phyloP scores from a whole-genome alignment of 257 asterid species.

The Jacaranda copaia region DNA sequence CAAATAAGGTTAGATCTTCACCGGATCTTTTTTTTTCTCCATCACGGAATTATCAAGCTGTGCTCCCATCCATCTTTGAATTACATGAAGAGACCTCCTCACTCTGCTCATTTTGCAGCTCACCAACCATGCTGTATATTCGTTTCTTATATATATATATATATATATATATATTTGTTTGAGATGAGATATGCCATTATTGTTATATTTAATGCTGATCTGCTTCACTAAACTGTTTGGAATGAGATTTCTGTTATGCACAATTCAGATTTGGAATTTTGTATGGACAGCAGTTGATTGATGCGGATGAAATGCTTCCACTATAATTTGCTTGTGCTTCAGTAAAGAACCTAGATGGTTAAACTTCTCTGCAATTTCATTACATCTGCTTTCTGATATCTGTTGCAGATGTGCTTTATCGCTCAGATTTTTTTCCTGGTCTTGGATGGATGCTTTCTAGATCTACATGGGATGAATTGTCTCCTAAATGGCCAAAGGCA shows the following conservation, averaged over 20 bases:
- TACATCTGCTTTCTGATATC: conserved; percentile 30
- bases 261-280: conserved; percentile 23
- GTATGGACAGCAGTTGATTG: conserved; percentile 12
- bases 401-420: conserved; percentile 88
- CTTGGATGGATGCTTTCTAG: conserved; percentile 99
- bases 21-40: neutral
- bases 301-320: conserved; percentile 21
- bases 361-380: conserved; percentile 24
- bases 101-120: conserved; percentile 23
- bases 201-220: conserved; percentile 6
- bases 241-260: conserved; percentile 20
- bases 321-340: conserved; percentile 21
- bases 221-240: conserved; percentile 15
- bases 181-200: conserved; percentile 22
- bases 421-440: conserved; percentile 99
- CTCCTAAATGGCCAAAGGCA: conserved; percentile 99
- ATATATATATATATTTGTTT: neutral
- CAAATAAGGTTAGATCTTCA: neutral
- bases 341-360: conserved; percentile 3
- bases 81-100: conserved; percentile 22
- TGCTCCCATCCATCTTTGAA: conserved; percentile 2
- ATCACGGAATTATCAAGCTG: neutral
- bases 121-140: neutral
- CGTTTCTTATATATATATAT: neutral
- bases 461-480: conserved; percentile 93